phyloP scores from a whole-genome alignment of 1,284 basidiomycete genomes.

The Polyporus tsugae region DNA sequence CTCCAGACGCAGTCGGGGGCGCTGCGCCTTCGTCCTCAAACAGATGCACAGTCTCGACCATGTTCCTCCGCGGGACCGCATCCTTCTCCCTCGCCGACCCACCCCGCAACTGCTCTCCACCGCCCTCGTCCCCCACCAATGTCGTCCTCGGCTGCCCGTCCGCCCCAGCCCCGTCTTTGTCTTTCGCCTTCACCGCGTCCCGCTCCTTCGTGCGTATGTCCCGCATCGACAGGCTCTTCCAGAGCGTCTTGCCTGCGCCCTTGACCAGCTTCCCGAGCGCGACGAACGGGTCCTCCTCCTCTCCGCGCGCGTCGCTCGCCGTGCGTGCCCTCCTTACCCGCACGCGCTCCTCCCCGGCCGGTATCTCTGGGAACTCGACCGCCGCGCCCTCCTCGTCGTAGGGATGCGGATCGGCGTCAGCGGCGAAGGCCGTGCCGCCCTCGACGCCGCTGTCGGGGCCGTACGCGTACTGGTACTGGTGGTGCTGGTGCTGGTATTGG shows the following conservation, averaged over 20 bases:
- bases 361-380: constrained; percentile 20
- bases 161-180: background rate
- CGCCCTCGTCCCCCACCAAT: background rate
- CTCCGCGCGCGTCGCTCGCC: constrained; percentile 35
- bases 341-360: constrained; percentile 26
- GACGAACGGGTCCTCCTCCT: constrained; percentile 38
- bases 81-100: background rate
- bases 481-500: constrained; percentile 5
- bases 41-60: constrained; percentile 21
- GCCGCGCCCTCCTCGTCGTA: constrained; percentile 6
- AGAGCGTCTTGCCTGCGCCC: constrained; percentile 39
- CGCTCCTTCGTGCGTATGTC: constrained; percentile 27
- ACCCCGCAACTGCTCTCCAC: background rate
- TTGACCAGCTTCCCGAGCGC: constrained; percentile 40
- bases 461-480: constrained; percentile 21
- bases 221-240: constrained; percentile 38
- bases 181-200: background rate
- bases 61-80: background rate
- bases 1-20: constrained; percentile 1
- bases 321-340: constrained; percentile 17
- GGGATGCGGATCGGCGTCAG: background rate
- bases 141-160: background rate
- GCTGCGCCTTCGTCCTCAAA: constrained; percentile 13
- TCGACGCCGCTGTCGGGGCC: constrained; percentile 25
- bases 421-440: constrained; percentile 12